Evolutionary conservation across 176 grass and related monocot species (phyloP).

Genomic region (Zizania latifolia): DNA sequence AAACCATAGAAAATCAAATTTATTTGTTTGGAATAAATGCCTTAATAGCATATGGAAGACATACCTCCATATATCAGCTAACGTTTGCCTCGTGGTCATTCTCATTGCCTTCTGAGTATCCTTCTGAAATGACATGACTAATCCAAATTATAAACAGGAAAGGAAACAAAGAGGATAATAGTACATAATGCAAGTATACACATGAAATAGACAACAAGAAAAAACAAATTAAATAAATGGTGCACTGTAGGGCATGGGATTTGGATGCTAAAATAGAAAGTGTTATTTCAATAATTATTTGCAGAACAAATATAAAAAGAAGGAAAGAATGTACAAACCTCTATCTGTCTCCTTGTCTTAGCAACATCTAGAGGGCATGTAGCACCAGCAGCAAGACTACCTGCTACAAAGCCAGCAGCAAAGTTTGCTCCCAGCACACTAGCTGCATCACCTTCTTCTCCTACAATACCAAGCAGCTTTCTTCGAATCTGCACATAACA

Average conservation of each 20-base stretch:
- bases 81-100: slow-evolving; percentile 87
- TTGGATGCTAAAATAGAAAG: not conserved
- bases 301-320: not conserved
- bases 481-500: slow-evolving; percentile 50
- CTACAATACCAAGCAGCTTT: slow-evolving; percentile 66
- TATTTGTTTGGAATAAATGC: not conserved
- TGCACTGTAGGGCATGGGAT: not conserved
- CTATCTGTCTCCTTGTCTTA: slow-evolving; percentile 91
- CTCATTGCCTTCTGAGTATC: slow-evolving; percentile 76
- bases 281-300: not conserved
- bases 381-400: slow-evolving; percentile 84
- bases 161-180: not conserved
- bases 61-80: slow-evolving; percentile 88
- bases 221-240: slow-evolving; percentile 17
- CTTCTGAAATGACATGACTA: slow-evolving; percentile 47
- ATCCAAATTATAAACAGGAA: not conserved
- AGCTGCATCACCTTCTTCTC: slow-evolving; percentile 66
- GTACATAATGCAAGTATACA: not conserved
- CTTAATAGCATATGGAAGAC: not conserved
- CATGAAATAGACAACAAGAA: not conserved
- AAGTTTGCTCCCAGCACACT: slow-evolving; percentile 84
- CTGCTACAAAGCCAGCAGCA: slow-evolving; percentile 85
- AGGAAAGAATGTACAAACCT: slow-evolving; percentile 50
- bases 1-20: not conserved
- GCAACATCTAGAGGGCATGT: slow-evolving; percentile 98